Evolutionary conservation across 257 asterid genomes (phyloP).

Genomic region (Scutellaria baicalensis): DNA sequence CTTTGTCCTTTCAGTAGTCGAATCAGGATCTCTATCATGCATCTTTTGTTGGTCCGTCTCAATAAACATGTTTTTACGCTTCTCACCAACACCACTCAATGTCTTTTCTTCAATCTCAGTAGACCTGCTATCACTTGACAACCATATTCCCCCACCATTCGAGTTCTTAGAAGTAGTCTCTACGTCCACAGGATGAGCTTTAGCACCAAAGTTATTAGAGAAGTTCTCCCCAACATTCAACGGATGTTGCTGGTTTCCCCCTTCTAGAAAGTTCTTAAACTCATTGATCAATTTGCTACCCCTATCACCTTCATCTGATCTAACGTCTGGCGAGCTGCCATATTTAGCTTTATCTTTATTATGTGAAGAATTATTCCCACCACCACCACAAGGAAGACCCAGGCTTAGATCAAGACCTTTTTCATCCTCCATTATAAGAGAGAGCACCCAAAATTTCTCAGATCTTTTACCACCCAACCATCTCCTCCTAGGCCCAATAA

Average conservation of each 20-base stretch:
- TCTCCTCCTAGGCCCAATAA: too few species aligned
- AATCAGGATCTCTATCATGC: constrained; percentile 52
- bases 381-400: constrained; percentile 69
- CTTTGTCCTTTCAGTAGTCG: constrained; percentile 49
- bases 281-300: constrained; percentile 76
- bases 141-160: constrained; percentile 57
- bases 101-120: constrained; percentile 47
- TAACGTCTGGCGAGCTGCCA: constrained; percentile 55
- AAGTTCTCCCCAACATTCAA: constrained; percentile 47
- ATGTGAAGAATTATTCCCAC: constrained; percentile 47
- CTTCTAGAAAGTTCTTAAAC: constrained; percentile 89
- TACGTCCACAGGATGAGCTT: constrained; percentile 26
- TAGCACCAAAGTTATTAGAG: constrained; percentile 31
- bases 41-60: constrained; percentile 58
- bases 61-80: constrained; percentile 49
- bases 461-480: neutral
- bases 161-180: constrained; percentile 62
- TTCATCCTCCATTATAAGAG: constrained; percentile 59
- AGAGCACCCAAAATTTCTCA: constrained; percentile 1
- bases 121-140: constrained; percentile 44
- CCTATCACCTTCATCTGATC: constrained; percentile 63
- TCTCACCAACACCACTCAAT: constrained; percentile 49
- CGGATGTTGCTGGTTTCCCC: constrained; percentile 59
- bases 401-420: constrained; percentile 78
- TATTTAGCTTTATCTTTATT: constrained; percentile 36